Evolutionary conservation across 345 rosid species (phyloP), one percentile per base, ranked within the genome.

Genomic region (Lumnitzera littorea): DNA sequence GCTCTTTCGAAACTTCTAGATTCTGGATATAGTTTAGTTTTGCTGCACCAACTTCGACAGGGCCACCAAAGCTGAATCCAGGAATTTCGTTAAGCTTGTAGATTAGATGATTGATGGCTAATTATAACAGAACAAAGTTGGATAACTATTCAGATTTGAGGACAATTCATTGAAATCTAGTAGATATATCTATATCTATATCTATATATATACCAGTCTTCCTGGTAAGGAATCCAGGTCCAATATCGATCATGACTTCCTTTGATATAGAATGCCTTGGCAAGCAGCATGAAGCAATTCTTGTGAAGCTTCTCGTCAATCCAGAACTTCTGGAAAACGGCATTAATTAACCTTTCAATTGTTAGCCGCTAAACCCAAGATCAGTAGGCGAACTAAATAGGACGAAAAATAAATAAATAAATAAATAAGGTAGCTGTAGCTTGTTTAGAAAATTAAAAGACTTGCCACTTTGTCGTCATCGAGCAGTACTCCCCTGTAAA

Each of bases 201-300:
- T 20, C 20, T 20, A 20, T 20, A 20, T 20, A 3, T 0, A 36
- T 58, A 58, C 61, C 61, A 58, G 5, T 58, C 24, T 46, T 58
- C 61, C 16, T 58, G 12, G 11, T 58, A 11, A 1, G 36, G 5
- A 13, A 5, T 46, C 61, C 61, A 58, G 14, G 5, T 27, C 61
- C 61, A 58, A 27, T 58, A 41, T 10, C 13, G 2, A 7, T 58
- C 11, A 1, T 46, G 1, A 14, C 4, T 8, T 13, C 29, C 5
- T 2, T 3, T 13, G 10, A 58, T 46, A 7, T 6, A 11, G 10
- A 58, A n/a, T 15, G 3, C 61, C 46, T 17, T 23, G 0, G 51
- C 50, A 16, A 58, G 61, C 25, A 58, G 9, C 24, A 58, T 13
- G 61, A 58, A 17, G 51, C 61, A 58, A 0, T 58, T 23, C 61